Percentiles rank a stretch among this genome's conserved stretches.
Conservation (phyloP, 306 rosid genomes). For the Macrotyloma uniflorum region DNA sequence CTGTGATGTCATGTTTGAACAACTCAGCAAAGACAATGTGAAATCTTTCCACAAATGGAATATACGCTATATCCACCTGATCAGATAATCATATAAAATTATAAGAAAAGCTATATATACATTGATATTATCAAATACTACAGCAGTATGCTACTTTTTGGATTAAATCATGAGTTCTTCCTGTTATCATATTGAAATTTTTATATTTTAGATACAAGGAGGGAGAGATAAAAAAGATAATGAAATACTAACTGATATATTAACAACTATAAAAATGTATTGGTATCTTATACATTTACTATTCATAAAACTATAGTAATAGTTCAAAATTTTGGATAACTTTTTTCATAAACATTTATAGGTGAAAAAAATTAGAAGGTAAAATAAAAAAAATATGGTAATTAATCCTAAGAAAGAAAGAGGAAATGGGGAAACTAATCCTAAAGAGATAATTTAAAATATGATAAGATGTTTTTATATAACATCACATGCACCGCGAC, state of each 20-base stretch:
- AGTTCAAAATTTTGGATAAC: too few relatives aligned
- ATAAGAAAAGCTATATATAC: neutral
- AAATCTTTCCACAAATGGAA: conserved; percentile 74
- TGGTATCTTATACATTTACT: too few relatives aligned
- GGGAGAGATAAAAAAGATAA: neutral
- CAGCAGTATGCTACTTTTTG: neutral
- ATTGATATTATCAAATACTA: neutral
- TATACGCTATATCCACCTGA: conserved; percentile 80
- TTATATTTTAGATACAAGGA: neutral
- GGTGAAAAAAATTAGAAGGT: too few relatives aligned
- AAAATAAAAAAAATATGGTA: too few relatives aligned
- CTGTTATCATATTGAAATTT: neutral
- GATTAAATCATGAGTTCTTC: neutral
- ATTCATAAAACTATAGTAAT: neutral
- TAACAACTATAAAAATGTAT: neutral
- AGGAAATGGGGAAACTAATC: neutral
- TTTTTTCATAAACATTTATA: too few relatives aligned
- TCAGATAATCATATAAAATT: conserved; percentile 32
- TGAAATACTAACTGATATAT: neutral
- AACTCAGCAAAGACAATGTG: conserved; percentile 54
- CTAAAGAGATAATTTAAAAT: neutral
- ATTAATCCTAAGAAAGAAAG: neutral
- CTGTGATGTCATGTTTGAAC: conserved; percentile 62
- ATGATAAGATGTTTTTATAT: neutral
- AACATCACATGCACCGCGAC: conserved; percentile 11